Conservation (phyloP, 2,329 filamentous ascomycete genomes). For the Kalmusia sp. region DNA sequence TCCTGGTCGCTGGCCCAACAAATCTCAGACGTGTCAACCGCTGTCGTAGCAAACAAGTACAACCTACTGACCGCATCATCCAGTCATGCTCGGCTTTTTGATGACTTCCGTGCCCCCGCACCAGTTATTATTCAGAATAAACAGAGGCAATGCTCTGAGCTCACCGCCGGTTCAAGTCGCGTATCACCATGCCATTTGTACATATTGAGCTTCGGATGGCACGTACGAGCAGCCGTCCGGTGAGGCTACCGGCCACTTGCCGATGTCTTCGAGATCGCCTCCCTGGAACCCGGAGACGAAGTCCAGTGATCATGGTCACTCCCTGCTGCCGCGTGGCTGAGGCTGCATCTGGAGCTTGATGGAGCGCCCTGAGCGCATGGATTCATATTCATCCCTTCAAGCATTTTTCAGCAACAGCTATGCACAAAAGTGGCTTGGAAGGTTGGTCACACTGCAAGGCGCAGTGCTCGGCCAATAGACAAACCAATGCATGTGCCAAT, state of each 20-base stretch:
- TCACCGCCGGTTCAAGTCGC: not conserved
- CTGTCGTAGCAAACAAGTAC: not conserved
- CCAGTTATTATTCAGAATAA: not conserved
- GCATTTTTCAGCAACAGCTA: not conserved
- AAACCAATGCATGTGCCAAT: not conserved
- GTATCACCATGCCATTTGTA: not conserved
- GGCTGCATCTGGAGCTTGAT: not conserved
- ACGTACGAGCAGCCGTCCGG: not conserved
- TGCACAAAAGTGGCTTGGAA: not conserved
- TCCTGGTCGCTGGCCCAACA: not conserved
- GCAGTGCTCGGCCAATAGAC: not conserved
- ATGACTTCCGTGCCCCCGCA: not conserved
- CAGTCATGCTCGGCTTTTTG: not conserved
- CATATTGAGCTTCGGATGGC: not conserved
- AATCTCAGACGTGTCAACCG: not conserved
- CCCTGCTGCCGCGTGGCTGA: conserved; percentile 10
- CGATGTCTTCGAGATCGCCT: not conserved
- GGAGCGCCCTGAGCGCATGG: not conserved
- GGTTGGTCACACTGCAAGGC: not conserved
- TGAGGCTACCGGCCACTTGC: not conserved
- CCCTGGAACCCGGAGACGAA: not conserved
- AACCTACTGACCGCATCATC: not conserved
- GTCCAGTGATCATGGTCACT: not conserved
- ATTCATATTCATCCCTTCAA: not conserved
- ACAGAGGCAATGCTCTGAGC: not conserved